Percentiles rank a stretch among this genome's conserved stretches.
Conservation (phyloP, 192 early-diverging fungal genomes). For the Coemansia sp. region DNA sequence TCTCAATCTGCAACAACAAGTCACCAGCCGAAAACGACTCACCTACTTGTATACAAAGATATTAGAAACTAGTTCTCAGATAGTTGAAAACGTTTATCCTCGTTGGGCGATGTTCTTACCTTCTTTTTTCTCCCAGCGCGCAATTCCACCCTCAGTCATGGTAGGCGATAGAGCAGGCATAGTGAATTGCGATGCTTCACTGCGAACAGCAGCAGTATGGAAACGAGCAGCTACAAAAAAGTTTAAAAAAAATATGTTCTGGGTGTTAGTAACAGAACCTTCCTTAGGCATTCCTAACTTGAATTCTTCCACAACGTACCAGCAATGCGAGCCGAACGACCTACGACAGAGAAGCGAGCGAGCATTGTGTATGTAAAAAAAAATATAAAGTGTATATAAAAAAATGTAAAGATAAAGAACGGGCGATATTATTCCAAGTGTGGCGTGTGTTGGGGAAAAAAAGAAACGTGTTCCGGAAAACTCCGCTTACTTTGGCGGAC, state of each 20-base stretch:
- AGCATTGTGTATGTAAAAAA: conserved; percentile 26
- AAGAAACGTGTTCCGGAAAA: background rate
- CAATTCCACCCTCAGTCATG: conserved; percentile 96
- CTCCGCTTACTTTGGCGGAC: background rate
- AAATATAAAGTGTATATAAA: background rate
- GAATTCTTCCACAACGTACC: conserved; percentile 29
- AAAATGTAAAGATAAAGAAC: conserved; percentile 8
- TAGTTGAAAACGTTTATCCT: background rate
- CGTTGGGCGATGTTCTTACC: conserved; percentile 1
- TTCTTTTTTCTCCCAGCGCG: conserved; percentile 91
- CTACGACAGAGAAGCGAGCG: conserved; percentile 36
- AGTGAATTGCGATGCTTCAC: conserved; percentile 63
- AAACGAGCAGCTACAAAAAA: conserved; percentile 66
- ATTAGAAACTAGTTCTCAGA: background rate
- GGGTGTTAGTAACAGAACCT: background rate
- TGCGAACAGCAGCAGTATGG: conserved; percentile 56
- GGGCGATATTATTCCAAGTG: background rate
- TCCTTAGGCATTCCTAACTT: too few relatives aligned
- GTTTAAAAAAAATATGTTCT: background rate
- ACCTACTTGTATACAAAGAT: conserved; percentile 50
- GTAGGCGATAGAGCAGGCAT: conserved; percentile 99
- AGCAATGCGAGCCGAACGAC: conserved; percentile 32
- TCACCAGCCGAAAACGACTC: conserved; percentile 90
- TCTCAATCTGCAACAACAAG: conserved; percentile 93
- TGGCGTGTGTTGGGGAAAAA: background rate